Percentiles rank a stretch among this genome's conserved stretches.
phyloP scores from a whole-genome alignment of 345 rosid genomes.

The Sisymbrium altissimum region DNA sequence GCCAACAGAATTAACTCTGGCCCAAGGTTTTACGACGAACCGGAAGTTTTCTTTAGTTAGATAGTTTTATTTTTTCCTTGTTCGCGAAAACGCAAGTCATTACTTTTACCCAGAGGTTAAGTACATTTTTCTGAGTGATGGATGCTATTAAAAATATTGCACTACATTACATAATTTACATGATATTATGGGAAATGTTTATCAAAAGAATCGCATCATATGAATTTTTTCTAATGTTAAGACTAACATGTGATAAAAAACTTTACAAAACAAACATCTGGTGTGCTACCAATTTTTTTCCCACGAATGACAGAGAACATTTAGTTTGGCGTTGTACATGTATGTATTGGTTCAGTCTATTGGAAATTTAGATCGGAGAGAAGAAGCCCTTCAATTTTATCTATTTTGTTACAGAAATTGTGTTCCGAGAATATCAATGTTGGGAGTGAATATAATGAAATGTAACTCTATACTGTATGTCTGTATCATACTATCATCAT shows the following conservation, averaged over 20 bases:
- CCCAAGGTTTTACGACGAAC: constrained; percentile 5
- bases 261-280: neutral
- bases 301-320: neutral
- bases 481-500: too few relatives aligned
- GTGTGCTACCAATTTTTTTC: neutral
- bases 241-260: neutral
- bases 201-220: neutral
- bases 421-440: neutral
- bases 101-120: neutral
- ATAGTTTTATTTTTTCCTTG: neutral
- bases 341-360: neutral
- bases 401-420: neutral
- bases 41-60: neutral
- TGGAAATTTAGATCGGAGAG: neutral
- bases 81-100: neutral
- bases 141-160: neutral
- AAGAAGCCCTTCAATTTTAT: neutral
- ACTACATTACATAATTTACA: neutral
- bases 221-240: neutral
- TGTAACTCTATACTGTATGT: too few relatives aligned
- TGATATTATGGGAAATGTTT: neutral
- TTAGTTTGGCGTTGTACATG: neutral
- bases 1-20: neutral
- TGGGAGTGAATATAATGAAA: too few relatives aligned
- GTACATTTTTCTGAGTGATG: neutral